These are phyloP conservation scores for Jacaranda copaia DNA, from an alignment of 257 asterid species.

Conservation along the genomic window DNA sequence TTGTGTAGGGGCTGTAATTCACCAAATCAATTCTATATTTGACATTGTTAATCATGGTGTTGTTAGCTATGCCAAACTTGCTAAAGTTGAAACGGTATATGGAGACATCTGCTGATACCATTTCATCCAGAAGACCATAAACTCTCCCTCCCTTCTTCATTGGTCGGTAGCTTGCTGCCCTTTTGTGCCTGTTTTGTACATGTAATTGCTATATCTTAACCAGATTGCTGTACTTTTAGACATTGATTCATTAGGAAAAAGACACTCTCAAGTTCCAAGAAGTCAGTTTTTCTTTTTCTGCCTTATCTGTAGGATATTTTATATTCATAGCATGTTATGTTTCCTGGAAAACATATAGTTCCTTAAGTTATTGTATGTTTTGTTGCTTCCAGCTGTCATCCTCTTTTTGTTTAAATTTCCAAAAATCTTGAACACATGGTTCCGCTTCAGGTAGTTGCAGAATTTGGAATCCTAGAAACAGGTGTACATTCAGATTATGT, in stretches of 20 bases:
- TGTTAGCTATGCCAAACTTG: neutral
- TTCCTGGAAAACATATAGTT: neutral
- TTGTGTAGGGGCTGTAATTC: constrained; percentile 29
- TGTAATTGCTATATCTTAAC: constrained; percentile 2
- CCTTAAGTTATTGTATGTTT: neutral
- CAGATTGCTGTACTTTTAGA: constrained; percentile 1
- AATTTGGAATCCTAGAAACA: neutral
- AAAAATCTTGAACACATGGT: neutral
- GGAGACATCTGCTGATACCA: neutral
- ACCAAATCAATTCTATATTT: neutral
- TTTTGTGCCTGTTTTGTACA: constrained; percentile 14
- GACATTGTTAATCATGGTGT: constrained; percentile 9
- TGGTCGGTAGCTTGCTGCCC: constrained; percentile 39
- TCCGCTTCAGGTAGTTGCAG: too few relatives aligned
- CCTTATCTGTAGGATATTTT: neutral
- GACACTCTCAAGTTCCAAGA: neutral
- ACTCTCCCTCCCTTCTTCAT: constrained; percentile 5
- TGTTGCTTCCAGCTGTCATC: neutral
- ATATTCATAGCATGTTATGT: neutral
- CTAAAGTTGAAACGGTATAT: neutral
- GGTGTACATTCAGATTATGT: neutral
- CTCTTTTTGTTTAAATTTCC: neutral
- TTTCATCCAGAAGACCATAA: neutral
- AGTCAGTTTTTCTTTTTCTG: too few relatives aligned
- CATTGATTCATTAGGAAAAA: neutral